phyloP scores from a whole-genome alignment of 495 filamentous ascomycete genomes.

The Penicillium antarcticum region DNA sequence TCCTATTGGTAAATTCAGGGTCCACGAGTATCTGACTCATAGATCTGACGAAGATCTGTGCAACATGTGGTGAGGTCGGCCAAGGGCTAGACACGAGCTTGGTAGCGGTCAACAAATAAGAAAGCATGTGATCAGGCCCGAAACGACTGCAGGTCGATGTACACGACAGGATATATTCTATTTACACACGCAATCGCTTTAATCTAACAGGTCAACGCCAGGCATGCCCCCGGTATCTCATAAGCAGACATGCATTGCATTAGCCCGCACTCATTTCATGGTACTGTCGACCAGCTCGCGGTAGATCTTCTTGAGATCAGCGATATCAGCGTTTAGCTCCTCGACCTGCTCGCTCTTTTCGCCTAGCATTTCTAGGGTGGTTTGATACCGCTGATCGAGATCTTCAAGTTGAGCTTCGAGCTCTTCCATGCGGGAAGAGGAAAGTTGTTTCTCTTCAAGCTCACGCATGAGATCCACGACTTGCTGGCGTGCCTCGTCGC shows the following conservation, averaged over 20 bases:
- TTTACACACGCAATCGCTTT: background rate
- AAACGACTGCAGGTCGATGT: background rate
- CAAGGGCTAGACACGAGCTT: too few relatives aligned
- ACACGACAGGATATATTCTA: background rate
- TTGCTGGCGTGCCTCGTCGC: conserved; percentile 88
- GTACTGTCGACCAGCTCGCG: conserved; percentile 86
- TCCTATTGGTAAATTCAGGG: too few relatives aligned
- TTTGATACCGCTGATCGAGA: conserved; percentile 71
- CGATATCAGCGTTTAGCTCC: conserved; percentile 83
- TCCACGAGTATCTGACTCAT: too few relatives aligned
- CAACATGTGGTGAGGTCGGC: too few relatives aligned
- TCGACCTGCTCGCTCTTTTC: conserved; percentile 96
- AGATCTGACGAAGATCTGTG: too few relatives aligned
- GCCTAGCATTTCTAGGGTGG: conserved; percentile 88
- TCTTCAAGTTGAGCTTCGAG: conserved; percentile 62
- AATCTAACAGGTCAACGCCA: background rate
- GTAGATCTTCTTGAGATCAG: conserved; percentile 93
- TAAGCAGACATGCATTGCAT: background rate
- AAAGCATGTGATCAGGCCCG: too few relatives aligned
- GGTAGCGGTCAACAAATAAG: too few relatives aligned
- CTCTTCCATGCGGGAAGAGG: conserved; percentile 55
- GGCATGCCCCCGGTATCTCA: background rate
- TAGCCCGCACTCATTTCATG: conserved; percentile 50
- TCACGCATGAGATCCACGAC: conserved; percentile 86
- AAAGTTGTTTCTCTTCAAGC: conserved; percentile 63